A percentile compares a stretch with the other conserved stretches of the same genome.
Conservation (phyloP, 2,329 filamentous ascomycete genomes). For the Pseudogymnoascus sp. region DNA sequence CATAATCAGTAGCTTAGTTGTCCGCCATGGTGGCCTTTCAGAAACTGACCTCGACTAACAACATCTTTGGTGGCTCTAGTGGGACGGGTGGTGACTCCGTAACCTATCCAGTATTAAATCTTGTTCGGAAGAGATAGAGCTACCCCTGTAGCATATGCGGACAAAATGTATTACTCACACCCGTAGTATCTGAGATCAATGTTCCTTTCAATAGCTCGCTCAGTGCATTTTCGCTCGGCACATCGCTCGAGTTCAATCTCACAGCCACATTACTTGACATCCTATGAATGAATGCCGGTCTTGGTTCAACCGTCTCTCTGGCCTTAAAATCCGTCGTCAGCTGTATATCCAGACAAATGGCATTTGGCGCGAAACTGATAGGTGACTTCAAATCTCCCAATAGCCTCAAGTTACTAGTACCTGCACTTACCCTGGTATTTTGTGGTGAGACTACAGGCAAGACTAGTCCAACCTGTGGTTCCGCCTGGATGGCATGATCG, state of each 20-base stretch:
- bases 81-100: not conserved
- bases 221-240: not conserved
- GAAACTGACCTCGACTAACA: constrained; percentile 21
- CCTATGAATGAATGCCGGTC: not conserved
- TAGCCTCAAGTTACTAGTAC: constrained; percentile 12
- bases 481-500: not conserved
- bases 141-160: not conserved
- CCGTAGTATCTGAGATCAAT: not conserved
- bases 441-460: constrained; percentile 8
- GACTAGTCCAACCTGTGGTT: not conserved
- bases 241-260: not conserved
- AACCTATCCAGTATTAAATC: not conserved
- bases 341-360: not conserved
- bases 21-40: constrained; percentile 6
- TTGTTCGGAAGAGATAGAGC: not conserved
- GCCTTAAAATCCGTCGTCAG: not conserved
- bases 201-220: not conserved
- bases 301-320: not conserved
- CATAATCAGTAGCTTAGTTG: constrained; percentile 20
- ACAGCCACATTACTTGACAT: not conserved
- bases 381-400: constrained; percentile 1
- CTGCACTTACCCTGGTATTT: constrained; percentile 14
- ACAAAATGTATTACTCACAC: not conserved
- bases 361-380: constrained; percentile 20
- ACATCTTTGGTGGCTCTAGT: constrained; percentile 14